Evolutionary conservation across 345 rosid species (phyloP).

Genomic region (Streptanthus diversifolius): DNA sequence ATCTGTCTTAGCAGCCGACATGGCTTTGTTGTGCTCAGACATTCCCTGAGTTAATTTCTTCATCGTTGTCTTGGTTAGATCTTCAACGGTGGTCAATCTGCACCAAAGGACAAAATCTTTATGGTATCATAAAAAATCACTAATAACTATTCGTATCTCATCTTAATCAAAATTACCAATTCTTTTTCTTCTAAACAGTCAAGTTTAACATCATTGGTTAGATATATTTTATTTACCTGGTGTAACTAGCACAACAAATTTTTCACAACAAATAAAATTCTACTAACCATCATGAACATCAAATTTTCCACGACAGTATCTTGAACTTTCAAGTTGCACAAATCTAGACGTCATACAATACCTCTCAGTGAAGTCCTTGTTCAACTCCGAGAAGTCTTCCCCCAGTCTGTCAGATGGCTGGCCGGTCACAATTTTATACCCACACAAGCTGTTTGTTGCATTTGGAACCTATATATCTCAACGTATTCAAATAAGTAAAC

Average conservation of each 20-base stretch:
- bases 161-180: background rate
- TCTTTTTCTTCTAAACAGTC: background rate
- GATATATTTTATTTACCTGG: background rate
- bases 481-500: constrained; percentile 30
- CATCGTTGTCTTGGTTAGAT: constrained; percentile 84
- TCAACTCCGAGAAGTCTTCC: constrained; percentile 88
- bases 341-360: constrained; percentile 4
- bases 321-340: constrained; percentile 7
- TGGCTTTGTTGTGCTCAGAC: constrained; percentile 91
- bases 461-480: constrained; percentile 72
- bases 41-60: constrained; percentile 95
- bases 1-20: constrained; percentile 94
- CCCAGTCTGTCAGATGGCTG: constrained; percentile 99
- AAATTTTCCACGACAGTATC: background rate
- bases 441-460: constrained; percentile 93
- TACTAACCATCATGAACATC: background rate
- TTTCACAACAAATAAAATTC: background rate
- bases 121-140: background rate
- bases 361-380: constrained; percentile 93
- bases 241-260: background rate
- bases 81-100: constrained; percentile 82
- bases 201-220: background rate
- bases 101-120: constrained; percentile 1
- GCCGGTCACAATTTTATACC: constrained; percentile 96
- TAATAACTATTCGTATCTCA: background rate